Evolutionary conservation across 345 rosid genomes (phyloP).

Genomic region (Corchorus olitorius): DNA sequence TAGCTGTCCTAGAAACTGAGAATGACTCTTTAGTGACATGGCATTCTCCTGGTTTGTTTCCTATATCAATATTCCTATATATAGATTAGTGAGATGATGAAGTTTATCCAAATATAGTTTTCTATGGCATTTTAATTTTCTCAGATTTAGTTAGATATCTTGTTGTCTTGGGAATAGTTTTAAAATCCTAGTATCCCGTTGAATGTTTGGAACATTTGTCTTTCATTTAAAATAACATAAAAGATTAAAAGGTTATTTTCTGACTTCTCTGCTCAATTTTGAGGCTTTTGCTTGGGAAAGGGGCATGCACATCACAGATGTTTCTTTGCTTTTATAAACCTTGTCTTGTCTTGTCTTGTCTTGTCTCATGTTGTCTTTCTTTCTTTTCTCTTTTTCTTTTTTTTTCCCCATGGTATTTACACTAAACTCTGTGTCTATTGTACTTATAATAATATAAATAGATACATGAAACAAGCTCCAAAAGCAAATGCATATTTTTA

Average conservation of each 20-base stretch:
- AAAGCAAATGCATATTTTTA: slow-evolving; percentile 10
- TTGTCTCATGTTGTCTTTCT: slow-evolving; percentile 3
- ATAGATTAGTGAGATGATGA: not conserved
- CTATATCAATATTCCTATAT: slow-evolving; percentile 12
- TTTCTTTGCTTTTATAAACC: not conserved
- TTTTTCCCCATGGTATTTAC: too few relatives aligned
- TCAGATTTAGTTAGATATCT: not conserved
- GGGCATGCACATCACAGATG: not conserved
- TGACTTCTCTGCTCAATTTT: not conserved
- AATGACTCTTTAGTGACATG: slow-evolving; percentile 10
- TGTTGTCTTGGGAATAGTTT: not conserved
- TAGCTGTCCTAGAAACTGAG: slow-evolving; percentile 14
- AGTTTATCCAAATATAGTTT: not conserved
- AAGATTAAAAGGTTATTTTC: not conserved
- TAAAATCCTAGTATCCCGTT: not conserved
- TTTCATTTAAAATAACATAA: not conserved
- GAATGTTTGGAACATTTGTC: not conserved
- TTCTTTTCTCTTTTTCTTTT: not conserved
- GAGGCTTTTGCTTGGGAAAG: not conserved
- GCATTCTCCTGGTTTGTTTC: slow-evolving; percentile 2
- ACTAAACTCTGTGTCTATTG: not conserved
- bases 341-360: not conserved
- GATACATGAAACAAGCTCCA: not conserved
- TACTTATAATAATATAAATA: not conserved
- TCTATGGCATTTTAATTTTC: not conserved